phyloP scores from a whole-genome alignment of 1,139 yeast genomes.

The Suhomyces terraborum region DNA sequence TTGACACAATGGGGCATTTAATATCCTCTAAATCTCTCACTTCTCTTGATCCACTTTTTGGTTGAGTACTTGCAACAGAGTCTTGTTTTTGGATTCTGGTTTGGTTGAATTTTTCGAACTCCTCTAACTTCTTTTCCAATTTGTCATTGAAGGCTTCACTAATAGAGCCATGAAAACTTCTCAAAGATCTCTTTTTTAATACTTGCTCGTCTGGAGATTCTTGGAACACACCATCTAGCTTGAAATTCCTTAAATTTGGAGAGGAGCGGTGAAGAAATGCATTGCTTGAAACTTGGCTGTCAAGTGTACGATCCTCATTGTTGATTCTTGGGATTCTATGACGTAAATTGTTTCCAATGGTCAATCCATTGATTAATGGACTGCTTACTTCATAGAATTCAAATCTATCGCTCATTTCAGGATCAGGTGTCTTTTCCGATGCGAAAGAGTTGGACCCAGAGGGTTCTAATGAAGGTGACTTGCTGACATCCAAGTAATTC shows the following conservation, averaged over 20 bases:
- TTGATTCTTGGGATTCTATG: slow-evolving; percentile 20
- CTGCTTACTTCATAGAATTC: slow-evolving; percentile 35
- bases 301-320: slow-evolving; percentile 9
- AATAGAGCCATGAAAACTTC: slow-evolving; percentile 37
- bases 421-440: slow-evolving; percentile 14
- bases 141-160: slow-evolving; percentile 29
- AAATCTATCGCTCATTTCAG: slow-evolving; percentile 15
- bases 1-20: too few relatives aligned
- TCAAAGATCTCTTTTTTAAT: slow-evolving; percentile 14
- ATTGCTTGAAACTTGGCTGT: slow-evolving; percentile 15
- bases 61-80: slow-evolving; percentile 1
- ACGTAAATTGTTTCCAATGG: slow-evolving; percentile 33
- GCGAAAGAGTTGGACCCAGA: slow-evolving; percentile 7
- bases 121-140: slow-evolving; percentile 21
- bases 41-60: neutral
- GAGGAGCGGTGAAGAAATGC: slow-evolving; percentile 24
- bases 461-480: slow-evolving; percentile 22
- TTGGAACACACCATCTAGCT: neutral
- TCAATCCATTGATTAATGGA: slow-evolving; percentile 42
- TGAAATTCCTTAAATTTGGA: neutral
- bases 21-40: neutral
- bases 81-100: neutral
- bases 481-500: slow-evolving; percentile 33
- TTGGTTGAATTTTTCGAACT: slow-evolving; percentile 18
- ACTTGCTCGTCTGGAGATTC: slow-evolving; percentile 1